phyloP scores from a whole-genome alignment of 148 eudicot species.

The Camellia lanceoleosa region DNA sequence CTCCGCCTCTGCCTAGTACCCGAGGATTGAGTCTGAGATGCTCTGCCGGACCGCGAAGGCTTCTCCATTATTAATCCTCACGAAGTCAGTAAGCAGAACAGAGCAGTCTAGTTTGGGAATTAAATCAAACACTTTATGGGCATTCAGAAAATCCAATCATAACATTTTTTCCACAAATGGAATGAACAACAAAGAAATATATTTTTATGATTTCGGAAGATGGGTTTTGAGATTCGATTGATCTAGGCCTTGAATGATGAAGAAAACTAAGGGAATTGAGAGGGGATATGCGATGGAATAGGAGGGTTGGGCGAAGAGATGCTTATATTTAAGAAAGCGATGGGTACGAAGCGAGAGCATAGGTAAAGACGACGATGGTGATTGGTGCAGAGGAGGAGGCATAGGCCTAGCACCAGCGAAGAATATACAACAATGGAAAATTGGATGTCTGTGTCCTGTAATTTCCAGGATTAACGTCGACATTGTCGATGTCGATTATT shows the following conservation, averaged over 20 bases:
- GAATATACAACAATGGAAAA: neutral
- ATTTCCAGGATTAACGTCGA: constrained; percentile 5
- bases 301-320: neutral
- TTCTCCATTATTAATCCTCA: constrained; percentile 15
- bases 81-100: neutral
- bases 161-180: neutral
- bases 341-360: constrained; percentile 21
- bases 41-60: constrained; percentile 1
- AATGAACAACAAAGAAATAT: neutral
- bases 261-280: neutral
- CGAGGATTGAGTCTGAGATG: neutral
- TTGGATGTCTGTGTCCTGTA: neutral
- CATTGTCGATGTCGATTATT: constrained; percentile 2
- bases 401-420: constrained; percentile 7
- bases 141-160: neutral
- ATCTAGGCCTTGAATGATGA: neutral
- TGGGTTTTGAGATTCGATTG: neutral
- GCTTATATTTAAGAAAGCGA: constrained; percentile 13
- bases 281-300: neutral
- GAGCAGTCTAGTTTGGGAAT: constrained; percentile 7
- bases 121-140: neutral
- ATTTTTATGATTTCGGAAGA: neutral
- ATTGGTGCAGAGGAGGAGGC: constrained; percentile 3
- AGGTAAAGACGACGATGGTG: constrained; percentile 23
- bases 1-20: constrained; percentile 22